Evolutionary conservation across 768 basidiomycete species (phyloP), one percentile per base, ranked within the genome.

Genomic region (Dictyophora rubrovolvata): DNA sequence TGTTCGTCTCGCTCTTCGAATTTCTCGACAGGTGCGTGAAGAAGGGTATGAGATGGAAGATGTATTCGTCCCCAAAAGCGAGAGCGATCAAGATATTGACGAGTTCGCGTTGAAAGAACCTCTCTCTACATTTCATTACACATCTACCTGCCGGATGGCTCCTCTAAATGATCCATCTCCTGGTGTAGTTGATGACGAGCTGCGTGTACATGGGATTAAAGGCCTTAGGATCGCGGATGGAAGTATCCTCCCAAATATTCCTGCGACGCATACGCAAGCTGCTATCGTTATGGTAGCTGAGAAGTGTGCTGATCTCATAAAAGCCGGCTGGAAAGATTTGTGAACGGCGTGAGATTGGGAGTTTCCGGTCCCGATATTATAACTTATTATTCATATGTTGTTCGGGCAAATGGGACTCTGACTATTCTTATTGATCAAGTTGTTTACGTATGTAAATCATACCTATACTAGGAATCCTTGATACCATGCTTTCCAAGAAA

Each of bases 161-260:
- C 51, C 62, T 59, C 64, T 69, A n/a, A 68, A 66, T 34, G 65
- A 59, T 42, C 42, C 11, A 12, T 14, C 12, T 42, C 64, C 64
- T 14, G 80, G 80, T 20, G 78, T 79, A 0, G 77, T 82, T 23
- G 77, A 77, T 62, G 73, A 74, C 54, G 65, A 72, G 28, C 64
- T 78, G 16, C 63, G 69, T 17, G 80, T 81, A 0, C 74, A 80
- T 65, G 80, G 80, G 4, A 67, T 76, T 1, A 37, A 54, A 28
- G 73, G 73, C 52, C 63, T 81, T 33, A 69, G 79, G 47, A 73
- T 76, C 23, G 69, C 69, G n/a, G 75, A 75, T 59, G 63, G 65
- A 2, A 67, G 64, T 50, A 63, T 70, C 11, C 68, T 72, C 48
- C 74, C 75, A 0, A 51, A 61, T 5, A 66, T 74, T 23, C 58